Percentiles rank a stretch among this genome's conserved stretches.
phyloP scores from a whole-genome alignment of 192 early-diverging fungal genomes.

The Globomyces pollinis-pini region DNA sequence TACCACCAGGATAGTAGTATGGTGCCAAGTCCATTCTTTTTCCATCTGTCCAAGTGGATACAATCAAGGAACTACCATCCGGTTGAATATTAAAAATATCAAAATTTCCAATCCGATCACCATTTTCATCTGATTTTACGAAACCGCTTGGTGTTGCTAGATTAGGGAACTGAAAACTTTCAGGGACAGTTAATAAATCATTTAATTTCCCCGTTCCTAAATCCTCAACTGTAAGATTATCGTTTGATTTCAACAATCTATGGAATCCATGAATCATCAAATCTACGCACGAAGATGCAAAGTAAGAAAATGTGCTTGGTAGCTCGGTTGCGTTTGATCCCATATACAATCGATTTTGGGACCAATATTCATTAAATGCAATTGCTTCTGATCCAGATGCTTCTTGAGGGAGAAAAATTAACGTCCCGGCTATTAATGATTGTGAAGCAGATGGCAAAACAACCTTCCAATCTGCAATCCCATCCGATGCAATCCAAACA shows the following conservation, averaged over 20 bases:
- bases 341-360: not conserved
- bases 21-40: not conserved
- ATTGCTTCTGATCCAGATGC: not conserved
- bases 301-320: not conserved
- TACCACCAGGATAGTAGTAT: slow-evolving; percentile 8
- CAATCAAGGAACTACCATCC: not conserved
- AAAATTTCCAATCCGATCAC: slow-evolving; percentile 1
- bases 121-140: not conserved
- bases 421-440: not conserved
- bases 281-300: not conserved
- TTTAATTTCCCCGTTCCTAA: not conserved
- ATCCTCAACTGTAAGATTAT: not conserved
- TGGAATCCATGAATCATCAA: slow-evolving; percentile 6
- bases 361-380: slow-evolving; percentile 7
- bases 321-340: not conserved
- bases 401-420: not conserved
- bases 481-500: slow-evolving; percentile 1
- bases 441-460: not conserved
- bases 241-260: not conserved
- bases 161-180: slow-evolving; percentile 5
- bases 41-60: not conserved
- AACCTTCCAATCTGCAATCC: not conserved
- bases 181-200: not conserved
- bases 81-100: not conserved
- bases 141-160: not conserved